These are phyloP conservation scores for Mycena vitilis DNA, from an alignment of 768 basidiomycete species.

Conservation along the genomic window DNA sequence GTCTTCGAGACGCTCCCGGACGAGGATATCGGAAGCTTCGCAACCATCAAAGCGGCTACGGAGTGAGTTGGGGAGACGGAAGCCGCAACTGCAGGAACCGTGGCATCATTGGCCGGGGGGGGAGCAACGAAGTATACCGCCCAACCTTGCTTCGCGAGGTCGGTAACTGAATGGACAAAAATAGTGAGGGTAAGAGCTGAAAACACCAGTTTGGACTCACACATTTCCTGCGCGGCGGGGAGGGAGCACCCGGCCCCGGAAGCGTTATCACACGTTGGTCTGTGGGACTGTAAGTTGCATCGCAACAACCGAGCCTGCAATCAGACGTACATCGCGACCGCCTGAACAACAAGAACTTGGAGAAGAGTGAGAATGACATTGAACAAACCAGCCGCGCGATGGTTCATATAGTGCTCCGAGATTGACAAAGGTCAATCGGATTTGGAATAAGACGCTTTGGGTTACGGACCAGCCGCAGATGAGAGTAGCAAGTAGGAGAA, in stretches of 20 bases:
- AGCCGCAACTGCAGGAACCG: background rate
- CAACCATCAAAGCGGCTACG: background rate
- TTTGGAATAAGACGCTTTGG: no score
- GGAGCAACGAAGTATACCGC: slow-evolving; percentile 17
- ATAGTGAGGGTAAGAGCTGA: background rate
- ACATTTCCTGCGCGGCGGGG: slow-evolving; percentile 16
- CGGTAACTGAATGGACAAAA: slow-evolving; percentile 1
- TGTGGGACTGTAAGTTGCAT: background rate
- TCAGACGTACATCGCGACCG: slow-evolving; percentile 5
- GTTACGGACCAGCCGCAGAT: no score
- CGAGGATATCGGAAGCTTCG: background rate
- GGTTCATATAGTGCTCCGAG: no score
- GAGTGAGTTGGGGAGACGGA: background rate
- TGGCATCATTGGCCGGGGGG: background rate
- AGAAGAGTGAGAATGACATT: background rate
- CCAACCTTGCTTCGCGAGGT: slow-evolving; percentile 22
- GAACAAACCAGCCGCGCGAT: no score
- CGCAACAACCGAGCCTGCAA: background rate
- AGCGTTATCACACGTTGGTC: slow-evolving; percentile 14
- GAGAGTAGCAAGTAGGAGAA: background rate
- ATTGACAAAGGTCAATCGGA: no score
- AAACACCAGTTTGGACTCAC: background rate
- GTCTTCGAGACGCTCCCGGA: no score
- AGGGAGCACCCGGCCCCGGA: slow-evolving; percentile 12
- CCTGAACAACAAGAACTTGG: slow-evolving; percentile 8